phyloP scores from a whole-genome alignment of 2,329 filamentous ascomycete species.

The Cercospora citrullina region DNA sequence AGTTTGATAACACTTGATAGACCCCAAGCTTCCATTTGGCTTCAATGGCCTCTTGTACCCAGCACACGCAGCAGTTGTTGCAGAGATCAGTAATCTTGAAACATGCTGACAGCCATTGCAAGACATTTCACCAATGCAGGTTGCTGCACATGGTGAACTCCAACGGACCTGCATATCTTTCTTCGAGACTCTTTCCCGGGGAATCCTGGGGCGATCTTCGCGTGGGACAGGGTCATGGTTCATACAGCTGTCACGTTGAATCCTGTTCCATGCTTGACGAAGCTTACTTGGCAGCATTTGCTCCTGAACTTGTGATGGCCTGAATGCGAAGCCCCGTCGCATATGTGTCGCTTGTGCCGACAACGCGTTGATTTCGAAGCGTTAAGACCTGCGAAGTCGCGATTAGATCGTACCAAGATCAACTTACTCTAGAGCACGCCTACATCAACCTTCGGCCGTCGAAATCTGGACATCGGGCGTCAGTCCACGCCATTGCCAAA shows the following conservation, averaged over 20 bases:
- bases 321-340: neutral
- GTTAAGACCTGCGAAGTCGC: neutral
- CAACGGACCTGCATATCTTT: neutral
- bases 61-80: neutral
- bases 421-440: neutral
- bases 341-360: neutral
- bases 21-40: neutral
- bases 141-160: neutral
- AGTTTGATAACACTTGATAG: slow-evolving; percentile 5
- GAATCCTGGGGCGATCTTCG: neutral
- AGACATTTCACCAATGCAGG: neutral
- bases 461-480: neutral
- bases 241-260: neutral
- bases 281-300: neutral
- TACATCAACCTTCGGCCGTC: neutral
- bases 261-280: neutral
- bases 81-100: neutral
- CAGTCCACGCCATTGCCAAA: neutral
- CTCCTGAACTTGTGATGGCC: neutral
- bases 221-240: neutral
- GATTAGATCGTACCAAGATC: neutral
- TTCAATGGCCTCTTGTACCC: neutral
- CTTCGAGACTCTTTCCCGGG: neutral
- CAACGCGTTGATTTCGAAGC: neutral
- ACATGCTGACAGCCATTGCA: neutral